A percentile compares a stretch with the other conserved stretches of the same genome.
Evolutionary conservation across 805 yeast genomes (phyloP).

Genomic region (Suhomyces sp.): DNA sequence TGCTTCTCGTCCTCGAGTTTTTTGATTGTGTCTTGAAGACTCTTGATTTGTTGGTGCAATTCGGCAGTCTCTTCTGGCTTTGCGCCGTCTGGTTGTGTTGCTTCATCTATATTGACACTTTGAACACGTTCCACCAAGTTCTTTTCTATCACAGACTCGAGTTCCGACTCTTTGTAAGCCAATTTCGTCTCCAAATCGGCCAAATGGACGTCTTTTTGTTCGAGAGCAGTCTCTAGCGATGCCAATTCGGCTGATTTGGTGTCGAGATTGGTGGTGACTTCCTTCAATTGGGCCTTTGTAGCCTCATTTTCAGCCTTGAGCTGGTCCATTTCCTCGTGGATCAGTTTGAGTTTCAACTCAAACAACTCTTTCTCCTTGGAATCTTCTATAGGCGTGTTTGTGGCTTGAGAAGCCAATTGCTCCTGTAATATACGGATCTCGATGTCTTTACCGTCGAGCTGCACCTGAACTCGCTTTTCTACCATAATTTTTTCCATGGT

Average conservation of each 20-base stretch:
- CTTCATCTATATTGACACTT: constrained; percentile 5
- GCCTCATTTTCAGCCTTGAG: background rate
- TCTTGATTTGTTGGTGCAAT: background rate
- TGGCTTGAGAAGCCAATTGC: constrained; percentile 1
- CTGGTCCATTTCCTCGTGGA: constrained; percentile 7
- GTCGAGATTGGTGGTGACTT: background rate
- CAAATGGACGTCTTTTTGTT: constrained; percentile 8
- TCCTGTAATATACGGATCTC: constrained; percentile 10
- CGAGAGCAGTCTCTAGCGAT: background rate
- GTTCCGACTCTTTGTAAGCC: constrained; percentile 8
- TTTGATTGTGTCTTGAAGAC: background rate
- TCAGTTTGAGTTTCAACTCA: constrained; percentile 7
- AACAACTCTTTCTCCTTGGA: constrained; percentile 8
- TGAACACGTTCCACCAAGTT: constrained; percentile 9
- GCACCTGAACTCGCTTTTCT: constrained; percentile 14
- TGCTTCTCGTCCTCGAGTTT: constrained; percentile 9
- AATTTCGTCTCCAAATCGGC: constrained; percentile 10
- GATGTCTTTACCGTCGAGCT: constrained; percentile 10
- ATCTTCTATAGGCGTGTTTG: background rate
- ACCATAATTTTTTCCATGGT: constrained; percentile 11
- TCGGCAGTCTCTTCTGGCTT: background rate
- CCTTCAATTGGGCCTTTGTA: background rate
- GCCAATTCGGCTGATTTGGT: background rate
- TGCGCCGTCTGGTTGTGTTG: background rate
- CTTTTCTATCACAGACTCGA: constrained; percentile 10